Base-by-base conservation (phyloP, 2,329 filamentous ascomycete species). In the Fusarium sacchari region DNA sequence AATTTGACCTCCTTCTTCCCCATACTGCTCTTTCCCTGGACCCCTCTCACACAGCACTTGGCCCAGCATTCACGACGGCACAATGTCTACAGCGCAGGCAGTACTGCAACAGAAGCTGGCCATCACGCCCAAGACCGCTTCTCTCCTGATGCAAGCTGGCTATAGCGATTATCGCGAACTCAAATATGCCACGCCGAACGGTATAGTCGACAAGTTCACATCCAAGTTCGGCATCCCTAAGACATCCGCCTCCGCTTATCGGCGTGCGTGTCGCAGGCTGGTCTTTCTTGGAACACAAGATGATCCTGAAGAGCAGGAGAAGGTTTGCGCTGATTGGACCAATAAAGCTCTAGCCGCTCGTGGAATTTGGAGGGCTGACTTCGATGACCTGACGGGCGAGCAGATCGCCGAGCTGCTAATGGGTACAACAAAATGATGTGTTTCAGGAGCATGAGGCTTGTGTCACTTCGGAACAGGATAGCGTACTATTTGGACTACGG, bases 31-130 rank as follows among this genome's bases (percentile, higher is more conserved):
- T 4, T 24, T 12, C 17, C 2, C 32, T 8, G 6, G 18, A 36
- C 18, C n/a, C n/a, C 11, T 22, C 12, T 22, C 13, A 1, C 9
- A 4, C 4, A 26, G 17, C n/a, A 20, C 49, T 26, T 2, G 0
- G 7, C 9, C 30, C 6, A 26, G 32, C 17, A 52, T 26, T 52
- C 49, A 52, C 49, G 32, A 6, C 49, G 0, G 12, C 49, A 52
- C 1, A 1, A 52, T 36, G 49, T 2, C 49, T 8, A 36, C 49
- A 52, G 13, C 9, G 1, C 32, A 52, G 6, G 49, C 49, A 22
- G 0, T 36, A 8, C 12, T 52, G 13, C 49, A 52, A 12, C 49
- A 36, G 14, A 52, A 36, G 32, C 17, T 52, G 17, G 36, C 49
- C 6, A 52, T 52, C 9, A 52, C 49, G 15, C 32, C 49, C 18